phyloP scores from a whole-genome alignment of 495 filamentous ascomycete genomes.

The Monascus purpureus region DNA sequence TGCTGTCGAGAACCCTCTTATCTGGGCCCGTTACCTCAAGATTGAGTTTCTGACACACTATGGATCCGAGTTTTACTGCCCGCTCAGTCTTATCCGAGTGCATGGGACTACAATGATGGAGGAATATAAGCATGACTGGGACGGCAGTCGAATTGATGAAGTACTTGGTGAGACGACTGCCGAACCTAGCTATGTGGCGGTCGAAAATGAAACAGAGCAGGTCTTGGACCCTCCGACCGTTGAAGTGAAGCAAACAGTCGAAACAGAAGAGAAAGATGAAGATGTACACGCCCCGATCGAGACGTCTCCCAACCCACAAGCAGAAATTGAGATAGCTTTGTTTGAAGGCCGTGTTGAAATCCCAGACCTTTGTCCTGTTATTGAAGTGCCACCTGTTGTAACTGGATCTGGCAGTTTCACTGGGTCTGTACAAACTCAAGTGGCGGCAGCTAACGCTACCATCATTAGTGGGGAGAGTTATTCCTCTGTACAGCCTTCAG shows the following conservation, averaged over 20 bases:
- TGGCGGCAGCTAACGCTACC: conserved; percentile 3
- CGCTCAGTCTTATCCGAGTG: conserved; percentile 75
- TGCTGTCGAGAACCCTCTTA: conserved; percentile 77
- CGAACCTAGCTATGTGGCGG: conserved; percentile 23
- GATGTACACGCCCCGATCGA: neutral
- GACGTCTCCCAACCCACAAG: conserved; percentile 9
- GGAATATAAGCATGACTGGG: conserved; percentile 66
- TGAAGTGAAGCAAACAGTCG: neutral
- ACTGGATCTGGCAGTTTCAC: conserved; percentile 3
- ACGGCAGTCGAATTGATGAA: conserved; percentile 43
- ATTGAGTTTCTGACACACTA: conserved; percentile 90
- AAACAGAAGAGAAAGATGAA: neutral
- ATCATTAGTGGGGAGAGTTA: conserved; percentile 1
- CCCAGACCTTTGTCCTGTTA: conserved; percentile 8
- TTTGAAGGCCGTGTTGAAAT: conserved; percentile 1
- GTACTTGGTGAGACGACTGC: conserved; percentile 31
- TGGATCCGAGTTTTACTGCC: conserved; percentile 93
- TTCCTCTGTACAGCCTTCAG: conserved; percentile 4
- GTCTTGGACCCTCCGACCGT: neutral
- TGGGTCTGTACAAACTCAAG: conserved; percentile 2
- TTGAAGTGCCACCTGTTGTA: conserved; percentile 6
- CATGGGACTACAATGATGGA: conserved; percentile 97
- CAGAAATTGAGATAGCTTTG: conserved; percentile 8
- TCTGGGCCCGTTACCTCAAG: conserved; percentile 86
- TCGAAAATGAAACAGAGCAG: conserved; percentile 11